Conservation (phyloP, 768 basidiomycete species). For the Pleurotus tuoliensis region DNA sequence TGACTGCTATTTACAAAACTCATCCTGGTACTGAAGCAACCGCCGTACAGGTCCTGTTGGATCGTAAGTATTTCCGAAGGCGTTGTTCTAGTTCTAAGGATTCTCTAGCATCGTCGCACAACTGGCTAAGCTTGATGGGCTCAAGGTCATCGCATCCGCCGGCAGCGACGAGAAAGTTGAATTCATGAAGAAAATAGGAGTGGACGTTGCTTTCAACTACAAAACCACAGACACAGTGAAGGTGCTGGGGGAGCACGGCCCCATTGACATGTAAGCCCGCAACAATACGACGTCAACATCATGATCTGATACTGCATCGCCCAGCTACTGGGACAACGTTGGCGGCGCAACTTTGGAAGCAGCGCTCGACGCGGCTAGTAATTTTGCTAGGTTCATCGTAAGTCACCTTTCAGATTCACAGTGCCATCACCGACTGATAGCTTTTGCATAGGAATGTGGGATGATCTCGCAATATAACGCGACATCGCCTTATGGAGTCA, state of each 20-base stretch:
- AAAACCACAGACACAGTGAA: constrained; percentile 45
- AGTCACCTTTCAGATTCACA: constrained; percentile 9
- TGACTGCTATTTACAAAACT: background rate
- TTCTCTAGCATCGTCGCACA: constrained; percentile 28
- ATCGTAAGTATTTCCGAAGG: constrained; percentile 15
- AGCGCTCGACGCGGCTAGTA: constrained; percentile 31
- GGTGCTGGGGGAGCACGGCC: constrained; percentile 46
- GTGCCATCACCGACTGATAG: background rate
- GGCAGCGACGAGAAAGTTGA: constrained; percentile 60
- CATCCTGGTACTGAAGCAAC: background rate
- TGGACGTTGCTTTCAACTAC: constrained; percentile 63
- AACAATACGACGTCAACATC: no score
- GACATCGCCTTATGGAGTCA: constrained; percentile 4
- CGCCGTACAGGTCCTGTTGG: constrained; percentile 18
- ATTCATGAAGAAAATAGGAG: constrained; percentile 47
- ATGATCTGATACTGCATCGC: no score
- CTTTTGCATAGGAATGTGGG: background rate
- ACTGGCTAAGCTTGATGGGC: constrained; percentile 32
- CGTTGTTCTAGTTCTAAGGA: background rate
- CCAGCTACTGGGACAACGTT: constrained; percentile 34
- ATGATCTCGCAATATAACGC: constrained; percentile 9
- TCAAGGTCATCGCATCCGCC: constrained; percentile 58
- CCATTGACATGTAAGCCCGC: constrained; percentile 42
- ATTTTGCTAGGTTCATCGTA: constrained; percentile 39
- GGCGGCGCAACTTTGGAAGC: constrained; percentile 41